Percentiles rank a stretch among this genome's conserved stretches.
These are phyloP conservation scores for Elymus sibiricus DNA, from an alignment of 176 grass and related monocot species.

Conservation along the genomic window DNA sequence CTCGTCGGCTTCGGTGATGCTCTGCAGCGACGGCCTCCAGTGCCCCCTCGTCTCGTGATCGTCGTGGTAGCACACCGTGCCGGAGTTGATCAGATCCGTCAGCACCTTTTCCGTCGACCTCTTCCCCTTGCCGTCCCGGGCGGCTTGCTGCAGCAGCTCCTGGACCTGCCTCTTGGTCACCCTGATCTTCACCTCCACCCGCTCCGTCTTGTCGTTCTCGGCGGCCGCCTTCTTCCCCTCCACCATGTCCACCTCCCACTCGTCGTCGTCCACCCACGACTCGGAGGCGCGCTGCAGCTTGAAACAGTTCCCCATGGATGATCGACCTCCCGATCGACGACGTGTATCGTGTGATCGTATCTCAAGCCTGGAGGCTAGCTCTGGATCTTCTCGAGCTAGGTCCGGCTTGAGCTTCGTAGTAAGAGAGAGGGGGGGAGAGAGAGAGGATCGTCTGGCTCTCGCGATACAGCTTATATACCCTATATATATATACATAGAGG, in stretches of 20 bases:
- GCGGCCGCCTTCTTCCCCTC: neutral
- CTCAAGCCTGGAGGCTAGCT: neutral
- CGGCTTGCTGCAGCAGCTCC: conserved; percentile 42
- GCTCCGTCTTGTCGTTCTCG: neutral
- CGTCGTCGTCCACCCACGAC: conserved; percentile 58
- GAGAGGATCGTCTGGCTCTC: neutral
- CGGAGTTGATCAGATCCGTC: conserved; percentile 33
- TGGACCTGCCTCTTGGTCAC: conserved; percentile 58
- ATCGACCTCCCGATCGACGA: neutral
- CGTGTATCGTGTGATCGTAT: neutral
- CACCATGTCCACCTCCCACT: conserved; percentile 28
- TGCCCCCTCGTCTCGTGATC: neutral
- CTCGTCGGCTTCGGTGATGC: conserved; percentile 44
- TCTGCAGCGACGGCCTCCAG: conserved; percentile 52
- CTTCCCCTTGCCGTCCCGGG: conserved; percentile 5
- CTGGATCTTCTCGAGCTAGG: neutral
- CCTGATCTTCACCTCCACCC: conserved; percentile 55
- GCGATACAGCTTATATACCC: conserved; percentile 1
- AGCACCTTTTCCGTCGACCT: conserved; percentile 30
- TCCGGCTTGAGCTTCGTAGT: neutral
- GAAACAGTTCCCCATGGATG: conserved; percentile 62
- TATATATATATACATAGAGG: conserved; percentile 26
- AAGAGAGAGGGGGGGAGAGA: neutral
- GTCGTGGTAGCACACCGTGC: conserved; percentile 16
- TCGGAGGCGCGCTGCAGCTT: conserved; percentile 11